A percentile compares a stretch with the other conserved stretches of the same genome.
Conservation (phyloP, 2,329 filamentous ascomycete species). For the Aspergillus chevalieri region DNA sequence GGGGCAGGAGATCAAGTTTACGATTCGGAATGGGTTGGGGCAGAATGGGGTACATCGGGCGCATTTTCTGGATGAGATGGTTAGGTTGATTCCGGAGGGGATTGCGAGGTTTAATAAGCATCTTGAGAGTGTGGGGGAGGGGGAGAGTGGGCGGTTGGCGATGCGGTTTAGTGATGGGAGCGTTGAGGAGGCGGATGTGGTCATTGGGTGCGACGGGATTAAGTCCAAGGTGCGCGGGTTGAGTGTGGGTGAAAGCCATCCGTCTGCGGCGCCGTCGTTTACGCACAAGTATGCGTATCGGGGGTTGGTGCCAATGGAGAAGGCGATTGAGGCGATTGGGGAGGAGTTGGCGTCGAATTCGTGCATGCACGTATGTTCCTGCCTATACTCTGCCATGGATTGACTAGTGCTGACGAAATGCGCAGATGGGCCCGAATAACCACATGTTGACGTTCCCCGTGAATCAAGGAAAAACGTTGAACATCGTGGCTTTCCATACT, state of each 20-base stretch:
- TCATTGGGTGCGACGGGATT: constrained; percentile 46
- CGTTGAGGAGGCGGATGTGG: constrained; percentile 35
- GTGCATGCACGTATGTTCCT: constrained; percentile 25
- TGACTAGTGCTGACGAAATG: no score
- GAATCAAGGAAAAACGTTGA: constrained; percentile 43
- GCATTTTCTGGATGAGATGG: constrained; percentile 32
- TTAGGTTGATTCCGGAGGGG: constrained; percentile 23
- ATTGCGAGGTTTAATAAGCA: constrained; percentile 23
- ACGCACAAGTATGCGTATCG: constrained; percentile 50
- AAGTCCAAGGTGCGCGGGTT: constrained; percentile 43
- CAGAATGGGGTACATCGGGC: constrained; percentile 24
- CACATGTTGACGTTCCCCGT: constrained; percentile 48
- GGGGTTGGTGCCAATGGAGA: constrained; percentile 45
- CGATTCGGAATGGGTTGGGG: constrained; percentile 16
- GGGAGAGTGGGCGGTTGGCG: constrained; percentile 21
- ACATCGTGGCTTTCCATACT: constrained; percentile 39
- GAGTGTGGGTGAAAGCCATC: constrained; percentile 38
- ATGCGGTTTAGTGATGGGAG: constrained; percentile 42
- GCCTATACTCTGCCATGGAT: not conserved
- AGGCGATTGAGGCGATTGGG: constrained; percentile 42
- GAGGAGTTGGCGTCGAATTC: constrained; percentile 35
- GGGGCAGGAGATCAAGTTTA: constrained; percentile 18
- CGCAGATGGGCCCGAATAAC: constrained; percentile 33
- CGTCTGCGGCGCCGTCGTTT: constrained; percentile 42
- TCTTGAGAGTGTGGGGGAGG: constrained; percentile 13